phyloP scores from a whole-genome alignment of 2,329 filamentous ascomycete genomes.

The Blastomyces parvus region DNA sequence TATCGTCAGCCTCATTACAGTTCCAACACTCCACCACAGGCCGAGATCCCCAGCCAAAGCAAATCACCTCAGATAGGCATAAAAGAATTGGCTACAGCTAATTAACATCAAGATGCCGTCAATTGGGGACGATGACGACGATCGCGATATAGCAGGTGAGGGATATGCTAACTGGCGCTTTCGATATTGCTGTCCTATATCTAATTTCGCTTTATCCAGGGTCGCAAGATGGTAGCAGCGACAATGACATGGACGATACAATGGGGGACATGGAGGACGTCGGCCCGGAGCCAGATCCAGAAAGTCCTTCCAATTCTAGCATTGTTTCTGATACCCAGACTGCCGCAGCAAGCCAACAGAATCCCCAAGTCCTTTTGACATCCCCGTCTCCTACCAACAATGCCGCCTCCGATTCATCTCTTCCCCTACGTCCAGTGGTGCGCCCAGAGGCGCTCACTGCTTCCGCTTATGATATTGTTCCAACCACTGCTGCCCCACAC shows the following conservation, averaged over 20 bases:
- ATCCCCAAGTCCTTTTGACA: slow-evolving; percentile 41
- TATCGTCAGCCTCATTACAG: neutral
- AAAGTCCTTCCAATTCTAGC: slow-evolving; percentile 33
- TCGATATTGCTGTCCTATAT: neutral
- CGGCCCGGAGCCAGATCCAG: slow-evolving; percentile 21
- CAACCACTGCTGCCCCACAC: slow-evolving; percentile 92
- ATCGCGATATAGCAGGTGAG: slow-evolving; percentile 34
- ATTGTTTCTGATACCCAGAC: slow-evolving; percentile 23
- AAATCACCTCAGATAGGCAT: neutral
- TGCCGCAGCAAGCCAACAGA: slow-evolving; percentile 27
- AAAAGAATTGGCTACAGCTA: neutral
- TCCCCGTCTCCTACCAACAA: slow-evolving; percentile 37
- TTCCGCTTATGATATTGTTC: slow-evolving; percentile 82
- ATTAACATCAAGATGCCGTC: slow-evolving; percentile 21
- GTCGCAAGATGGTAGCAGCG: slow-evolving; percentile 42
- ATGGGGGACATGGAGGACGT: slow-evolving; percentile 35
- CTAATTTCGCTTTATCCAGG: slow-evolving; percentile 21
- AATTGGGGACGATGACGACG: slow-evolving; percentile 34
- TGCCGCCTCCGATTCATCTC: slow-evolving; percentile 18
- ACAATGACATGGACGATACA: slow-evolving; percentile 40
- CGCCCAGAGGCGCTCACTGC: slow-evolving; percentile 71
- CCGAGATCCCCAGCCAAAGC: neutral
- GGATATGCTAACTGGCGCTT: neutral
- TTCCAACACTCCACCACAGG: too few relatives aligned
- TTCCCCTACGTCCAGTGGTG: slow-evolving; percentile 50